A percentile compares a stretch with the other conserved stretches of the same genome.
Conservation (phyloP, 2,329 filamentous ascomycete genomes). For the Colletotrichum lindemuthianum region DNA sequence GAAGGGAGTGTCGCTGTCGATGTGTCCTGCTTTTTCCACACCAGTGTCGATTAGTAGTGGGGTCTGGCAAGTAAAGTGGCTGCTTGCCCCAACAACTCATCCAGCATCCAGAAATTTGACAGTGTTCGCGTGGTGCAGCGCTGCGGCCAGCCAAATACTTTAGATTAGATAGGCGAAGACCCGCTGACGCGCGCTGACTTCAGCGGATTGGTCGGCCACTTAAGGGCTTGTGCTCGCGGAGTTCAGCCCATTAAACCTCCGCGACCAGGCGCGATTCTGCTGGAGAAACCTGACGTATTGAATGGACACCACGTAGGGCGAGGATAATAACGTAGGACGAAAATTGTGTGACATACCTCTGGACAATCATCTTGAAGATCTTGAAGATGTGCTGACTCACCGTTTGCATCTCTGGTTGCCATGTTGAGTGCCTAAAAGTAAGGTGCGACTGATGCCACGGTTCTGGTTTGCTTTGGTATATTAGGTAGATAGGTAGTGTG, state of each 20-base stretch:
- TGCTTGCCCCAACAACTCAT: slow-evolving; percentile 5
- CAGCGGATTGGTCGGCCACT: slow-evolving; percentile 16
- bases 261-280: slow-evolving; percentile 16
- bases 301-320: too few species aligned
- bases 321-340: too few species aligned
- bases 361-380: too few species aligned
- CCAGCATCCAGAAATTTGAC: slow-evolving; percentile 5
- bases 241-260: slow-evolving; percentile 31
- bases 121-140: slow-evolving; percentile 13
- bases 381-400: too few species aligned
- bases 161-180: background rate
- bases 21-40: slow-evolving; percentile 21
- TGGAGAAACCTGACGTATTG: too few species aligned
- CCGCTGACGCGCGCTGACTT: slow-evolving; percentile 20
- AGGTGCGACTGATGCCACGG: too few species aligned
- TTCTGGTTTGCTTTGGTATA: too few species aligned
- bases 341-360: too few species aligned
- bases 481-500: too few species aligned
- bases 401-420: too few species aligned
- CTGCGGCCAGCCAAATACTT: background rate
- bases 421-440: too few species aligned
- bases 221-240: background rate
- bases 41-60: slow-evolving; percentile 34
- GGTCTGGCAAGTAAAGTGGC: slow-evolving; percentile 19
- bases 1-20: slow-evolving; percentile 23